Evolutionary conservation across 2,329 filamentous ascomycete genomes (phyloP).

Genomic region (Aspergillus amoenus): DNA sequence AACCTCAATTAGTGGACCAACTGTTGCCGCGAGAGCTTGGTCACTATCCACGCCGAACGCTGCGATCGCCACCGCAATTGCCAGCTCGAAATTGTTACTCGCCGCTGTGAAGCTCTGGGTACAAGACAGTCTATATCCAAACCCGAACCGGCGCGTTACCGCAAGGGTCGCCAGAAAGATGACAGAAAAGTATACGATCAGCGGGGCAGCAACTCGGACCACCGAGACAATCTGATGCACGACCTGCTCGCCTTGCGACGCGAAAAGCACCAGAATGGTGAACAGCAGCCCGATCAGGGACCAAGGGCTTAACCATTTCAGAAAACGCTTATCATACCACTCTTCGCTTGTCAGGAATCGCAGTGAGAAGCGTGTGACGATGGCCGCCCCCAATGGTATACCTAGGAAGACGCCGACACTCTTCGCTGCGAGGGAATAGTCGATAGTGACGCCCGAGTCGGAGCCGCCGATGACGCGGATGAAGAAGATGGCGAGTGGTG

Average conservation of each 20-base stretch:
- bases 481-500: slow-evolving; percentile 67
- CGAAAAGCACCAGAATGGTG: slow-evolving; percentile 84
- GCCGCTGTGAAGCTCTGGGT: slow-evolving; percentile 87
- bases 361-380: slow-evolving; percentile 69
- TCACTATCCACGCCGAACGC: slow-evolving; percentile 76
- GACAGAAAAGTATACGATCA: slow-evolving; percentile 76
- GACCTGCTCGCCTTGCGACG: slow-evolving; percentile 73
- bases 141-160: slow-evolving; percentile 64
- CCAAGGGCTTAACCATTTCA: slow-evolving; percentile 69
- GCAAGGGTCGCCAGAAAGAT: slow-evolving; percentile 71
- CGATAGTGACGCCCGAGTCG: slow-evolving; percentile 43
- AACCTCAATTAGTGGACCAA: slow-evolving; percentile 83
- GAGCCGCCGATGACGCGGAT: slow-evolving; percentile 65
- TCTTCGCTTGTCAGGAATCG: slow-evolving; percentile 53
- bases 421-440: slow-evolving; percentile 70
- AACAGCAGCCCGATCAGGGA: slow-evolving; percentile 82
- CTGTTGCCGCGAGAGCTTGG: slow-evolving; percentile 77
- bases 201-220: slow-evolving; percentile 73
- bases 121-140: slow-evolving; percentile 67
- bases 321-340: slow-evolving; percentile 68
- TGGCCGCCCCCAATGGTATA: slow-evolving; percentile 76
- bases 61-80: slow-evolving; percentile 83
- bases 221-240: slow-evolving; percentile 83
- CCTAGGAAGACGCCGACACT: slow-evolving; percentile 83
- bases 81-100: slow-evolving; percentile 91